phyloP scores from a whole-genome alignment of 345 rosid genomes.

The Toxicodendron radicans region DNA sequence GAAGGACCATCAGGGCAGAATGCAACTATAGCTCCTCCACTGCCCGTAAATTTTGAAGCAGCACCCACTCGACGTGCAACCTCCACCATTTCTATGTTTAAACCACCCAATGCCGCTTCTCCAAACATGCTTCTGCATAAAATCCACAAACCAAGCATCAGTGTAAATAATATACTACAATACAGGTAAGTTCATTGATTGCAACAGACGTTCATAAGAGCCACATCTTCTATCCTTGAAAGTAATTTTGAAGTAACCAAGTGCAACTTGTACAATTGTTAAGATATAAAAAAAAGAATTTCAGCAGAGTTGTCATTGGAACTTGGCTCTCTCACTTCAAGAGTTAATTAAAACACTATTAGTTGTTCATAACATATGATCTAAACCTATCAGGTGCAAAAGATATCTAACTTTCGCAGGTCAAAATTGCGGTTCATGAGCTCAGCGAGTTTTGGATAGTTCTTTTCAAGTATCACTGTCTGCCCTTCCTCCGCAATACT shows the following conservation, averaged over 20 bases:
- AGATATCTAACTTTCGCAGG: constrained; percentile 59
- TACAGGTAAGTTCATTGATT: neutral
- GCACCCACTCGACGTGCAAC: constrained; percentile 75
- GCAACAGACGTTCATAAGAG: neutral
- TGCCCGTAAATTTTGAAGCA: constrained; percentile 87
- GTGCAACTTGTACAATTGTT: neutral
- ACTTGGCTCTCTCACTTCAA: neutral
- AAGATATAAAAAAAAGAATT: neutral
- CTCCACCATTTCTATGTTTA: constrained; percentile 92
- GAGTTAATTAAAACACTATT: neutral
- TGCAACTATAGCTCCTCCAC: constrained; percentile 93
- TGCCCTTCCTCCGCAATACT: constrained; percentile 65
- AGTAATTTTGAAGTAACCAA: neutral
- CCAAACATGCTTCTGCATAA: constrained; percentile 74
- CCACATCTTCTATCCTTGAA: neutral
- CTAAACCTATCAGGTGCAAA: neutral
- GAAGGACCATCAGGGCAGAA: constrained; percentile 70
- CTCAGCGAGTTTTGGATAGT: constrained; percentile 60
- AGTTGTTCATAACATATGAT: neutral
- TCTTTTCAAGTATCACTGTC: constrained; percentile 56
- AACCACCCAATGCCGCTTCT: constrained; percentile 65
- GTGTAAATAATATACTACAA: neutral
- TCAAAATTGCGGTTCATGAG: constrained; percentile 87
- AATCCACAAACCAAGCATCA: neutral
- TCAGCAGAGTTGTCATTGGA: no score